Conservation (phyloP, 2,329 filamentous ascomycete genomes). For the Thielaviopsis punctulata region DNA sequence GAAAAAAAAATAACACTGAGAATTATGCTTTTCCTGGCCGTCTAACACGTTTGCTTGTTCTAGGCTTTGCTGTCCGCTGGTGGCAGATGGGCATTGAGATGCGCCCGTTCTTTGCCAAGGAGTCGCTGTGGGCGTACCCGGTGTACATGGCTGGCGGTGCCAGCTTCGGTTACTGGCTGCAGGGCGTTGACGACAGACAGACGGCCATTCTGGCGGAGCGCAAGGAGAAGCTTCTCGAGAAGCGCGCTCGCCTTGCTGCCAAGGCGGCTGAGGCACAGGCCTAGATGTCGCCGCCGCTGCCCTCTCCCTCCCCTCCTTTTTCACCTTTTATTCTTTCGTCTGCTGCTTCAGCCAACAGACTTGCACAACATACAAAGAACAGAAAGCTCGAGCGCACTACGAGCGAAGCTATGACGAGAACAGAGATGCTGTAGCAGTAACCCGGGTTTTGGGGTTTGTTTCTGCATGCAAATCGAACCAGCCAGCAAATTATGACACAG, state of each 20-base stretch:
- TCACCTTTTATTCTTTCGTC: no score
- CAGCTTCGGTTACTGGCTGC: constrained; percentile 93
- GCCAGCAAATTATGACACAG: constrained; percentile 1
- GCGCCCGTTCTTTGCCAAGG: constrained; percentile 77
- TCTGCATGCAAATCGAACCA: background rate
- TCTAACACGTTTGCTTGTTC: background rate
- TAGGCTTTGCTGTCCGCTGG: constrained; percentile 78
- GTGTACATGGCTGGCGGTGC: constrained; percentile 71
- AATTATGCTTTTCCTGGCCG: background rate
- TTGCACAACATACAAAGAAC: background rate
- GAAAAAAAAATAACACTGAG: background rate
- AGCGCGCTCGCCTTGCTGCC: constrained; percentile 52
- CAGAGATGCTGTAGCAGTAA: background rate
- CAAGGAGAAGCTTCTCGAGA: constrained; percentile 69
- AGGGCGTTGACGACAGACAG: constrained; percentile 75
- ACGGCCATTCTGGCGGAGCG: constrained; percentile 59
- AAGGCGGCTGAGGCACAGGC: constrained; percentile 20
- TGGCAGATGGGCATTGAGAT: constrained; percentile 98
- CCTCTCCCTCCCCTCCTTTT: no score
- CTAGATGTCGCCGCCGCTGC: background rate
- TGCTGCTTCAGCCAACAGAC: background rate
- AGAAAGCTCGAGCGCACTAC: background rate
- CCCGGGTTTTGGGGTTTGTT: background rate
- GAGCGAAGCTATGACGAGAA: background rate
- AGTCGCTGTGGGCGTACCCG: constrained; percentile 81